phyloP scores from a whole-genome alignment of 371 early-diverging fungal species.

The Mucor racemosus region DNA sequence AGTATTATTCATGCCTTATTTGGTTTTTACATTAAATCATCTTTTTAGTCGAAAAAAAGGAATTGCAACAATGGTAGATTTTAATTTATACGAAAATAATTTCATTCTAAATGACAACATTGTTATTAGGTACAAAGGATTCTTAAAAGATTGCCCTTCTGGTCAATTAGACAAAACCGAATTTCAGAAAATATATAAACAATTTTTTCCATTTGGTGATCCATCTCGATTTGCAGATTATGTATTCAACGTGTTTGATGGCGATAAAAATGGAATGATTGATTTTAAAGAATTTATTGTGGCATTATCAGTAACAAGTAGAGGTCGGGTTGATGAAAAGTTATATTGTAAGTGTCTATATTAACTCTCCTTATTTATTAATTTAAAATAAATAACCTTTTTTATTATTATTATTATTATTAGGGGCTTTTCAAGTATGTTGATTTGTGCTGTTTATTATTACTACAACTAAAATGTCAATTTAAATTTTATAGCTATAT shows the following conservation, averaged over 20 bases:
- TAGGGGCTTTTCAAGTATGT: constrained; percentile 52
- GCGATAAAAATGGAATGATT: constrained; percentile 85
- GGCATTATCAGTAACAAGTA: constrained; percentile 85
- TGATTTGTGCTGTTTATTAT: neutral
- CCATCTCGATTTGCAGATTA: constrained; percentile 89
- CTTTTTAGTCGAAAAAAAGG: constrained; percentile 85
- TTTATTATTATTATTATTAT: too few relatives aligned
- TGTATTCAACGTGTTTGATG: constrained; percentile 90
- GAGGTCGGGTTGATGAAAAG: constrained; percentile 90
- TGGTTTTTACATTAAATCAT: neutral
- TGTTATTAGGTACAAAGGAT: constrained; percentile 88
- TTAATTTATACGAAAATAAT: neutral
- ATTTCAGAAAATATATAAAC: constrained; percentile 94
- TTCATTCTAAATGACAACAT: neutral
- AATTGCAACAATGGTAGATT: constrained; percentile 90
- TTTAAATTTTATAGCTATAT: constrained; percentile 64
- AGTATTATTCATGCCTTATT: constrained; percentile 29
- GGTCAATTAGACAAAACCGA: constrained; percentile 86
- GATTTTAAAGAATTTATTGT: constrained; percentile 94
- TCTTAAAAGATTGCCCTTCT: constrained; percentile 89
- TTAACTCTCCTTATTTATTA: constrained; percentile 1
- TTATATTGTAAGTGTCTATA: constrained; percentile 65
- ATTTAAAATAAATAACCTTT: constrained; percentile 10
- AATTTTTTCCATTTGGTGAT: constrained; percentile 97
- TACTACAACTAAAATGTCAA: too few relatives aligned